Base-by-base conservation (phyloP, 148 eudicot species). In the Beta vulgaris region DNA sequence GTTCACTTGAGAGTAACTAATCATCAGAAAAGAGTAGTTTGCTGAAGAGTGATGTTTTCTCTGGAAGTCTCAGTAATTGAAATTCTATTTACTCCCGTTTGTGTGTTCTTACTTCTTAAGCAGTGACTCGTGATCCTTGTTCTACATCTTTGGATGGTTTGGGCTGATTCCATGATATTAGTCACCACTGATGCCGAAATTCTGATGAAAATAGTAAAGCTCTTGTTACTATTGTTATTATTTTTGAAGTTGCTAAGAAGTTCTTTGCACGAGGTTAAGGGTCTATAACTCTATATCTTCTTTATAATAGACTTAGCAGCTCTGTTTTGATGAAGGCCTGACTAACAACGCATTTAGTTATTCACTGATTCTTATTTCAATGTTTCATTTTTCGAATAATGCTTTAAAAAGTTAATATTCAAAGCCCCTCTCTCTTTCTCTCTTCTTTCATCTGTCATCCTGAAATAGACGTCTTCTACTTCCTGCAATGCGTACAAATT, bases 201-300 rank as follows among this genome's bases (percentile, higher is more conserved):
- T 8, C 54, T 48, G 54, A 13, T 48, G 15, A 48, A 48, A 14
- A 44, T 60, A 69, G 65, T 76, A 26, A 73, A 51, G 8, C 29
- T 37, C 36, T 58, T n/a, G n/a, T 28, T 57, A 14, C 3, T 0
- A 11, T 13, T 48, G 18, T 48, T 3, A 0, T 53, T 76, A 21
- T 44, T 61, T 61, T 26, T 16, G 12, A 13, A 13, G 61, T 59
- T 76, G 35, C 34, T 25, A 43, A n/a, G 68, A 84, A 84, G 81
- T 84, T 53, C 79, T 59, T 51, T 76, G 80, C 81, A 76, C 36
- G 87, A 84, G 55, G 84, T 84, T 26, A 80, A 81, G 69, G 87
- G 84, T 51, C 46, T 84, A 63, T 58, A 72, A 25, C 87, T 51
- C 46, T 84, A 63, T 58, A 72, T 31, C 61, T 75, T 46, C 82